Conservation (phyloP, 768 basidiomycete genomes). For the Hericium coralloides region DNA sequence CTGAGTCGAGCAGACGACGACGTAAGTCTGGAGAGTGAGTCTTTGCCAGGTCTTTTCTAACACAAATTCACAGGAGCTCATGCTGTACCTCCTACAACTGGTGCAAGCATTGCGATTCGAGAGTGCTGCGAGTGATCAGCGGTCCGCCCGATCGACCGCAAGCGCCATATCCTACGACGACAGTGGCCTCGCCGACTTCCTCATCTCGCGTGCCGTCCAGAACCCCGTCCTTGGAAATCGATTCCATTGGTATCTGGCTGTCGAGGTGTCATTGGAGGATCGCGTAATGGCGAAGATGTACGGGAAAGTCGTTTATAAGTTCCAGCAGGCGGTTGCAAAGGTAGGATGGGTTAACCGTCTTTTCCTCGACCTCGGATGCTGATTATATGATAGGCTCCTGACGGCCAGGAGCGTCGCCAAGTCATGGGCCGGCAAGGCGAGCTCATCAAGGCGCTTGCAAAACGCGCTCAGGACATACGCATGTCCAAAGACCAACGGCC, state of each 20-base stretch:
- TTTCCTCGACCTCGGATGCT: neutral
- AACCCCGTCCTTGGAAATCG: conserved; percentile 85
- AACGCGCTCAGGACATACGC: conserved; percentile 80
- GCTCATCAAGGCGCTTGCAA: conserved; percentile 77
- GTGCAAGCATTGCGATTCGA: conserved; percentile 99
- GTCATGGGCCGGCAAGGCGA: conserved; percentile 89
- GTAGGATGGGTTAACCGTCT: conserved; percentile 28
- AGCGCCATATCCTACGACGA: conserved; percentile 83
- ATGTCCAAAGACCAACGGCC: conserved; percentile 88
- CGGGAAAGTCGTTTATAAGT: conserved; percentile 67
- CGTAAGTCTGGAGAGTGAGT: conserved; percentile 34
- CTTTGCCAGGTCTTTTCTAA: neutral
- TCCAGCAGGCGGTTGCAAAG: conserved; percentile 82
- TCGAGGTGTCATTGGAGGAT: conserved; percentile 86
- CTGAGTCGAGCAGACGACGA: conserved; percentile 91
- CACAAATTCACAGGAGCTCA: conserved; percentile 59
- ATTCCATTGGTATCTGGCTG: conserved; percentile 97
- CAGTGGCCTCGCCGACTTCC: conserved; percentile 87
- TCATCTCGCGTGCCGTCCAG: conserved; percentile 75
- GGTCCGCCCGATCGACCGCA: conserved; percentile 62
- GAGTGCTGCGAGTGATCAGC: conserved; percentile 66
- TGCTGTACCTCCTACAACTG: conserved; percentile 88
- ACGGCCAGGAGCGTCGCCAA: conserved; percentile 76
- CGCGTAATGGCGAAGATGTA: conserved; percentile 15
- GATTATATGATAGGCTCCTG: conserved; percentile 41